Evolutionary conservation across 768 basidiomycete genomes (phyloP).

Genomic region (Hericium coralloides): DNA sequence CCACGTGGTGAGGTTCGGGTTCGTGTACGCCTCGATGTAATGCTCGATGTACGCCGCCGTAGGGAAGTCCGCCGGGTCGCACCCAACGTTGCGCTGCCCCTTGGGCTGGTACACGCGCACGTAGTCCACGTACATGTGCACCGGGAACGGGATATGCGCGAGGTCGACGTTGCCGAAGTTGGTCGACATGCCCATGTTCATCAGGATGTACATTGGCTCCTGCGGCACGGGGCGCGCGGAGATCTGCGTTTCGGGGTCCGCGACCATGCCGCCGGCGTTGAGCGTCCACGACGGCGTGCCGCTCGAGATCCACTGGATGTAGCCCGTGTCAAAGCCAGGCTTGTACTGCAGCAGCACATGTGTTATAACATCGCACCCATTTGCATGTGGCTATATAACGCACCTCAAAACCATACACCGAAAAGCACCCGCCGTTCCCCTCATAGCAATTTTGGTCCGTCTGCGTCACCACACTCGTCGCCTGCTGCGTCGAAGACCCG

Average conservation of each 20-base stretch:
- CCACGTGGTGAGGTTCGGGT: constrained; percentile 50
- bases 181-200: constrained; percentile 51
- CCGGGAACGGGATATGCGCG: constrained; percentile 37
- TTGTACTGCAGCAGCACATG: constrained; percentile 18
- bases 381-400: too few species aligned
- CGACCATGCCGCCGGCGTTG: constrained; percentile 24
- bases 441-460: constrained; percentile 32
- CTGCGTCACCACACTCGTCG: constrained; percentile 58
- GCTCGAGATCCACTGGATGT: constrained; percentile 36
- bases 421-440: constrained; percentile 24
- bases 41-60: constrained; percentile 68
- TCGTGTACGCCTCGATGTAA: constrained; percentile 66
- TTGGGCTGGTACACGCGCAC: constrained; percentile 67
- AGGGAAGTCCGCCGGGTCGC: constrained; percentile 65
- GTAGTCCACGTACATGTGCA: constrained; percentile 72
- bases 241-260: constrained; percentile 25
- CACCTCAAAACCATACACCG: constrained; percentile 34
- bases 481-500: constrained; percentile 79
- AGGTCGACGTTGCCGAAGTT: constrained; percentile 53
- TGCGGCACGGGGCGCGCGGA: constrained; percentile 28
- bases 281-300: constrained; percentile 31
- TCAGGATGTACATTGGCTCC: constrained; percentile 46
- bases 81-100: constrained; percentile 43
- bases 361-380: neutral
- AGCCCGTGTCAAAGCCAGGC: constrained; percentile 24